Percentiles rank a stretch among this genome's conserved stretches.
Conservation (phyloP, 352 stramenopile genomes). For the Peronospora destructor region DNA sequence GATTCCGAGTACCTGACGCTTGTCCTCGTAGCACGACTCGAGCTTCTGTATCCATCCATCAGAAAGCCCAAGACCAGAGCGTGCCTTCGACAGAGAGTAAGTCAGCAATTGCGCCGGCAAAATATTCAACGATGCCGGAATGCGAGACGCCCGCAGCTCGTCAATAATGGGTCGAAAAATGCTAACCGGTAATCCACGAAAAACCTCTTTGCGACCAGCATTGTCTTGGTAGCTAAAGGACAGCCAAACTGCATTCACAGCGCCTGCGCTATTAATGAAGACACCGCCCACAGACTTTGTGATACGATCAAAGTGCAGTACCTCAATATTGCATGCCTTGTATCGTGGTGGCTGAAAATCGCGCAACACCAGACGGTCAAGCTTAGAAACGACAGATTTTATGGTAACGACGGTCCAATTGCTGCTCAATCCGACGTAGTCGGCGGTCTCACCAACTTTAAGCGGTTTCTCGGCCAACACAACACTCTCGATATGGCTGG, state of each 20-base stretch:
- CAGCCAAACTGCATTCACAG: constrained; percentile 75
- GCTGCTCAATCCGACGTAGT: constrained; percentile 82
- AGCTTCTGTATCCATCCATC: constrained; percentile 83
- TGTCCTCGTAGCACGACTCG: constrained; percentile 65
- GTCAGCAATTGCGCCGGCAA: constrained; percentile 72
- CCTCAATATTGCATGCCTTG: constrained; percentile 80
- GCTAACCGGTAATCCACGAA: constrained; percentile 61
- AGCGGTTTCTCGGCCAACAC: constrained; percentile 55
- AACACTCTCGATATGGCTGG: constrained; percentile 50
- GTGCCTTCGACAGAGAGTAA: constrained; percentile 82
- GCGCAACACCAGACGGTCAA: constrained; percentile 70
- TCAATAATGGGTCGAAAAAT: constrained; percentile 65
- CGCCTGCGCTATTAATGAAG: constrained; percentile 67
- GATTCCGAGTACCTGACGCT: constrained; percentile 83
- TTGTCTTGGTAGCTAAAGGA: constrained; percentile 85
- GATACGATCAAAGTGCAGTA: constrained; percentile 85
- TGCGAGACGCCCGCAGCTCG: constrained; percentile 34
- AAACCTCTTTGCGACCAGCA: constrained; percentile 74
- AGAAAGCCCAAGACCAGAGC: constrained; percentile 74
- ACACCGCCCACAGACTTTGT: constrained; percentile 82
- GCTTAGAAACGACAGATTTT: constrained; percentile 82
- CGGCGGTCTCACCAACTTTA: constrained; percentile 63
- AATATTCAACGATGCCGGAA: constrained; percentile 53
- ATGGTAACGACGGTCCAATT: constrained; percentile 85
- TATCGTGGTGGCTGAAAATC: constrained; percentile 83